Base-by-base conservation (phyloP, 2,329 filamentous ascomycete species). In the Fusarium xyrophilum region DNA sequence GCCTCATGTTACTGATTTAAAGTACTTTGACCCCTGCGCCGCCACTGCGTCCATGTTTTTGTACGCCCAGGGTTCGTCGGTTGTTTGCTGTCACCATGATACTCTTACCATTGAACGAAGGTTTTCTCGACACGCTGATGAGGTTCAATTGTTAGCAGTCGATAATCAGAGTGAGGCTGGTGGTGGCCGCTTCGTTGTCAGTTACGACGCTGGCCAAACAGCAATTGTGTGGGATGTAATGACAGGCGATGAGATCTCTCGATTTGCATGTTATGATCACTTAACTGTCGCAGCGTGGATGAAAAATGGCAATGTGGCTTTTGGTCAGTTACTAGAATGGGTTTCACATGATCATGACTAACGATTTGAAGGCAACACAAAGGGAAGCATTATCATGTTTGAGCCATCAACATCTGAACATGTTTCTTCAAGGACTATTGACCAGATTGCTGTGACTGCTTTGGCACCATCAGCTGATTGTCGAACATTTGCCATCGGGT, bases 141-240 rank as follows among this genome's bases (percentile, higher is more conserved):
- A 96, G 70, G 89, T 99, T 32, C 86, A 90, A 57, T 86, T 97
- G 74, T 88, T 99, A 56, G 90, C 91, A 2, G 93, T 96, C 55
- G 96, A 99, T 78, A 98, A 94, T 76, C 89, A 92, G 58, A 97
- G 94, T 78, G 94, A 97, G 71, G 83, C 89, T 64, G 94, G 94
- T 6, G 90, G 91, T 2, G 96, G 95, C 30, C 86, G 94, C 67
- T 81, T 97, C 63, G 93, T 97, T 5, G 93, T 97, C 65, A 98
- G 93, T 81, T 97, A 97, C 75, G 96, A 99, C 83, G 87, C 88
- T 21, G 91, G 93, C 38, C 92, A 95, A 78, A 97, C 93, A 2
- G 93, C 94, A 7, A 97, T 98, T 76, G 93, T 98, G 11, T 99
- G 96, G 96, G 95, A 99, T 80, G 85, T 97, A 64, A 89, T 96